A percentile compares a stretch with the other conserved stretches of the same genome.
phyloP scores from a whole-genome alignment of 2,329 filamentous ascomycete species.

The Paracamarosporium sp. region DNA sequence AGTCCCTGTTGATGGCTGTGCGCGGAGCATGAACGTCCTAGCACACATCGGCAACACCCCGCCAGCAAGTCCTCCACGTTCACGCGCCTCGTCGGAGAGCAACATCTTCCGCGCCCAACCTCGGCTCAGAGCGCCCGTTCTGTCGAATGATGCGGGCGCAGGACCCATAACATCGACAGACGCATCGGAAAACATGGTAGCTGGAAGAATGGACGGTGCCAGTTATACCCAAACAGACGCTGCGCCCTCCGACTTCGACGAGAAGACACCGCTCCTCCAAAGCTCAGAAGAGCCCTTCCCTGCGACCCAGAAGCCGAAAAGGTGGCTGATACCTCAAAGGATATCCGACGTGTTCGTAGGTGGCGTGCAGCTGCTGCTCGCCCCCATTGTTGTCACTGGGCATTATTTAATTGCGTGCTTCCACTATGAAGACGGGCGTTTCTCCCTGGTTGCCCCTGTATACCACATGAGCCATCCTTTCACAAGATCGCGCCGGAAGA shows the following conservation, averaged over 20 bases:
- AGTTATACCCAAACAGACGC: conserved; percentile 33
- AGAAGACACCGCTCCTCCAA: conserved; percentile 73
- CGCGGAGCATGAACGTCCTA: conserved; percentile 88
- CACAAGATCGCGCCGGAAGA: conserved; percentile 46
- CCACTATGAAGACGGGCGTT: conserved; percentile 79
- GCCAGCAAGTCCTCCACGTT: conserved; percentile 57
- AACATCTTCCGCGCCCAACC: conserved; percentile 46
- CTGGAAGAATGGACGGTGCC: conserved; percentile 22
- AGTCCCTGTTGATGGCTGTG: conserved; percentile 51
- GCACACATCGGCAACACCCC: conserved; percentile 72
- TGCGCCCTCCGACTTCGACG: conserved; percentile 56
- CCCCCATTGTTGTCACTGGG: conserved; percentile 78
- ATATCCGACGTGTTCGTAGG: conserved; percentile 76
- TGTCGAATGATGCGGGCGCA: conserved; percentile 44
- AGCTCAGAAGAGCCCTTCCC: conserved; percentile 32
- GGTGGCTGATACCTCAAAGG: conserved; percentile 67
- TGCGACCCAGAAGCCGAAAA: conserved; percentile 44
- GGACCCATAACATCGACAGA: conserved; percentile 29
- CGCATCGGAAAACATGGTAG: conserved; percentile 41
- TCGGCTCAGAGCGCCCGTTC: conserved; percentile 25
- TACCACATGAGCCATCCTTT: conserved; percentile 65
- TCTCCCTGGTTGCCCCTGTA: conserved; percentile 78
- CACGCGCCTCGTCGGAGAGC: conserved; percentile 62
- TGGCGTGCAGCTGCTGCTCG: conserved; percentile 78
- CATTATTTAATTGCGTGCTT: conserved; percentile 84